Evolutionary conservation across 2,329 filamentous ascomycete genomes (phyloP).

Genomic region (Aspergillus oerlinghausenensis): DNA sequence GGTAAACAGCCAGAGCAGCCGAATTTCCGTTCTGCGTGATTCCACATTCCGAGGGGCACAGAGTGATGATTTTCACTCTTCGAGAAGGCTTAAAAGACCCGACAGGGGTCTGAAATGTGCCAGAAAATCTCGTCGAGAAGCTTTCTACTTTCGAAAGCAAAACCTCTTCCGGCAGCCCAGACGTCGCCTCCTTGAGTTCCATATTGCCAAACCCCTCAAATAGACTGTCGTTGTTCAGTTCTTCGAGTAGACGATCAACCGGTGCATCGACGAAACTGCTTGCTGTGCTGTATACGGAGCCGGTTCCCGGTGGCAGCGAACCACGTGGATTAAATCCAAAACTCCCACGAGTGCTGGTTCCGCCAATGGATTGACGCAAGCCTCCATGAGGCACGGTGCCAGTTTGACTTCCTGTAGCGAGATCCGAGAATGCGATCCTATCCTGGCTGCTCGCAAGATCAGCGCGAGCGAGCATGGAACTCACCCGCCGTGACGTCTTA

Average conservation of each 20-base stretch:
- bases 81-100: conserved; percentile 18
- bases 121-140: conserved; percentile 53
- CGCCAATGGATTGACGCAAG: conserved; percentile 68
- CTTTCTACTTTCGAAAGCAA: conserved; percentile 66
- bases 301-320: conserved; percentile 51
- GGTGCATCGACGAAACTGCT: conserved; percentile 65
- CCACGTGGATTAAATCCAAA: conserved; percentile 50
- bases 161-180: conserved; percentile 68
- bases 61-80: conserved; percentile 56
- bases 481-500: conserved; percentile 73
- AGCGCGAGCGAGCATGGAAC: conserved; percentile 81
- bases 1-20: conserved; percentile 49
- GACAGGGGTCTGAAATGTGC: conserved; percentile 23
- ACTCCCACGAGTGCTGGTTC: conserved; percentile 60
- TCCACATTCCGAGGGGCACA: conserved; percentile 46
- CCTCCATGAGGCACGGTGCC: conserved; percentile 39
- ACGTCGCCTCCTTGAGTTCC: conserved; percentile 68
- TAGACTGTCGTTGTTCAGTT: conserved; percentile 57
- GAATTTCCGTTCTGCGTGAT: conserved; percentile 28
- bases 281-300: conserved; percentile 45
- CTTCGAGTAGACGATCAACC: conserved; percentile 65
- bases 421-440: conserved; percentile 71
- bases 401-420: conserved; percentile 47
- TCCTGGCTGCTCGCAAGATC: conserved; percentile 85
- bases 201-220: conserved; percentile 68